These are phyloP conservation scores for Butyriboletus loyo DNA, from an alignment of 768 basidiomycete genomes.

Conservation along the genomic window DNA sequence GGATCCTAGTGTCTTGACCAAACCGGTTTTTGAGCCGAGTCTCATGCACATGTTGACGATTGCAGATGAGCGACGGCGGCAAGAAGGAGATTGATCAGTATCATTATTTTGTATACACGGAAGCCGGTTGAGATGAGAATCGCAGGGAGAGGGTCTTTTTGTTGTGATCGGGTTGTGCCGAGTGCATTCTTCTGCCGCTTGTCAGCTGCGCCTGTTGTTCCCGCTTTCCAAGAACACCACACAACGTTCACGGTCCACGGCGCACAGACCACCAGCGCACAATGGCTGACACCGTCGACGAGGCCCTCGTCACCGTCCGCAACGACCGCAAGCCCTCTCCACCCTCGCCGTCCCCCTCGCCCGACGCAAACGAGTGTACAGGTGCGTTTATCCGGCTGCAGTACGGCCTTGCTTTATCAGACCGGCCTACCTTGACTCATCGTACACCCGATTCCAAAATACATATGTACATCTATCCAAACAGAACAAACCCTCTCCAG, in stretches of 20 bases:
- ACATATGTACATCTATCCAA: constrained; percentile 1
- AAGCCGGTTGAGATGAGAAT: constrained; percentile 4
- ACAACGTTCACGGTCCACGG: constrained; percentile 19
- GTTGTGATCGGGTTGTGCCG: constrained; percentile 34
- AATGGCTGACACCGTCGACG: constrained; percentile 28
- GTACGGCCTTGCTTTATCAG: constrained; percentile 24
- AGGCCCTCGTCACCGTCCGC: constrained; percentile 6
- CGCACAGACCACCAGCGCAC: constrained; percentile 32
- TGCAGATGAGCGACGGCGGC: constrained; percentile 40
- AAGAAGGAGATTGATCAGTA: not conserved
- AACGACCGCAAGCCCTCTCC: constrained; percentile 22
- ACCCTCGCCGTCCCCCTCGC: constrained; percentile 41
- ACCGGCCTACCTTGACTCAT: constrained; percentile 22
- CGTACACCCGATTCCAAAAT: constrained; percentile 21
- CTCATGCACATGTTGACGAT: constrained; percentile 40
- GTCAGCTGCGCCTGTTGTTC: constrained; percentile 33
- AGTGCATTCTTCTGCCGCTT: constrained; percentile 29
- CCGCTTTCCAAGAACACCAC: constrained; percentile 25
- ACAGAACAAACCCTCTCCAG: constrained; percentile 49
- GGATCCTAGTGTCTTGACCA: constrained; percentile 63
- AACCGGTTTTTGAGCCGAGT: constrained; percentile 68
- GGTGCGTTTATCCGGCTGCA: constrained; percentile 37
- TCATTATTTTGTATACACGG: not conserved
- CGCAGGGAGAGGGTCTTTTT: constrained; percentile 12
- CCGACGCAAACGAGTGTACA: constrained; percentile 40